These are phyloP conservation scores for Jamesozyma rosinii DNA, from an alignment of 805 yeast species.

Conservation along the genomic window DNA sequence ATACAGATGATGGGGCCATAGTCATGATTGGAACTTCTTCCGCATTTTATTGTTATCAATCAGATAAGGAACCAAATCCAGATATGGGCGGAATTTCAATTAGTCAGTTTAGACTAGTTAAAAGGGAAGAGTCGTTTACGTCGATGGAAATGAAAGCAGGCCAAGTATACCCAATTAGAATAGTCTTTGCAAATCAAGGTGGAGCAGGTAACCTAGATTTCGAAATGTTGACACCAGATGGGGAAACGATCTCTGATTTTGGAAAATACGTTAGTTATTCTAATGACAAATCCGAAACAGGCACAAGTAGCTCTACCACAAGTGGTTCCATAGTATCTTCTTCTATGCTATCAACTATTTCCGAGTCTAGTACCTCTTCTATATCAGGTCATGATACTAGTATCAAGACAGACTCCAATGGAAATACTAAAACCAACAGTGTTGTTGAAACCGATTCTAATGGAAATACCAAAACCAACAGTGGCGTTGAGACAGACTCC, in stretches of 20 bases:
- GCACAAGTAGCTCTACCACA: too few relatives aligned
- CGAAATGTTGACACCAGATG: slow-evolving; percentile 3
- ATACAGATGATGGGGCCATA: slow-evolving; percentile 29
- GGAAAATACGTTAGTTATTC: neutral
- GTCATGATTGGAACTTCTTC: slow-evolving; percentile 25
- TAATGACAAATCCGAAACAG: too few relatives aligned
- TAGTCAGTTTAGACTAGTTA: neutral
- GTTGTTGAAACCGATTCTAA: too few relatives aligned
- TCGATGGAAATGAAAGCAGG: slow-evolving; percentile 1
- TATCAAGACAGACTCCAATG: too few relatives aligned
- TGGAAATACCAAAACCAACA: too few relatives aligned
- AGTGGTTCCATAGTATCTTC: too few relatives aligned
- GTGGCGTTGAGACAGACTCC: too few relatives aligned
- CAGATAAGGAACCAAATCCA: neutral
- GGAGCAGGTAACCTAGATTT: slow-evolving; percentile 1
- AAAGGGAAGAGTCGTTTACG: neutral
- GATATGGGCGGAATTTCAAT: neutral
- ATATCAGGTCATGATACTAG: too few relatives aligned
- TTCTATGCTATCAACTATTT: too few relatives aligned
- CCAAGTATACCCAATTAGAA: slow-evolving; percentile 14
- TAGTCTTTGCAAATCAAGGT: slow-evolving; percentile 12
- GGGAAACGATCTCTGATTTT: neutral
- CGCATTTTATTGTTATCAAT: slow-evolving; percentile 29
- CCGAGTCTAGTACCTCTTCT: too few relatives aligned
- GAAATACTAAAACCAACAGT: too few relatives aligned